A percentile compares a stretch with the other conserved stretches of the same genome.
Evolutionary conservation across 257 asterid species (phyloP).

Genomic region (Galeopsis tetrahit): DNA sequence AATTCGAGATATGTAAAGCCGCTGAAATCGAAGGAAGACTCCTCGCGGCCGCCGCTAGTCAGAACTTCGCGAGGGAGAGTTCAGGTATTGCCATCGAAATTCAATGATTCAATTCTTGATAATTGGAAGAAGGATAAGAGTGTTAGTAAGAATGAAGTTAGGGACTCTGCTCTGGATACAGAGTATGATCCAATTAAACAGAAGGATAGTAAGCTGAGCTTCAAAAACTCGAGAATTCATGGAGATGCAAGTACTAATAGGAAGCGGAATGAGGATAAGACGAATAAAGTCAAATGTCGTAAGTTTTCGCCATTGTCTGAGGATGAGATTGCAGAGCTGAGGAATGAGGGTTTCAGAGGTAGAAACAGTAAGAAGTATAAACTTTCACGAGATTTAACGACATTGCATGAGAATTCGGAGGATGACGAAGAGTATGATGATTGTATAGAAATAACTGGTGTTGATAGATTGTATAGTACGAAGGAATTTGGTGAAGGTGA

Average conservation of each 20-base stretch:
- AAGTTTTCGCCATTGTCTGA: slow-evolving; percentile 64
- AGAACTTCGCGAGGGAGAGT: slow-evolving; percentile 97
- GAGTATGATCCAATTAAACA: slow-evolving; percentile 62
- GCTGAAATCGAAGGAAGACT: slow-evolving; percentile 45
- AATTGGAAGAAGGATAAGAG: slow-evolving; percentile 94
- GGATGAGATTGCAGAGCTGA: slow-evolving; percentile 64
- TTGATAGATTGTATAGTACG: slow-evolving; percentile 50
- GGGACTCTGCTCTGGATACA: slow-evolving; percentile 64
- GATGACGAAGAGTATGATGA: slow-evolving; percentile 67
- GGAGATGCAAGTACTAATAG: slow-evolving; percentile 42
- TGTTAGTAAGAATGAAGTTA: slow-evolving; percentile 43
- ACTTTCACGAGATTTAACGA: slow-evolving; percentile 46
- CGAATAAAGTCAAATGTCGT: slow-evolving; percentile 39
- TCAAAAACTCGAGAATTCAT: slow-evolving; percentile 43
- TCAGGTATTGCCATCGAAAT: slow-evolving; percentile 93
- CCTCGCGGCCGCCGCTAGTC: slow-evolving; percentile 80
- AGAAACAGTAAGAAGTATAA: slow-evolving; percentile 44
- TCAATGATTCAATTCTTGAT: slow-evolving; percentile 86
- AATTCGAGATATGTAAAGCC: slow-evolving; percentile 42
- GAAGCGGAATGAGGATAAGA: slow-evolving; percentile 44
- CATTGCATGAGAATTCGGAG: slow-evolving; percentile 45
- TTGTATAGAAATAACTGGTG: slow-evolving; percentile 49
- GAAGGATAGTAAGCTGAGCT: slow-evolving; percentile 43
- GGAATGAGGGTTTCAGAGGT: slow-evolving; percentile 43
- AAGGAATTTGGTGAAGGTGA: slow-evolving; percentile 74